Evolutionary conservation across 805 yeast species (phyloP), one percentile per base, ranked within the genome.

Genomic region (Metschnikowia hibisci): DNA sequence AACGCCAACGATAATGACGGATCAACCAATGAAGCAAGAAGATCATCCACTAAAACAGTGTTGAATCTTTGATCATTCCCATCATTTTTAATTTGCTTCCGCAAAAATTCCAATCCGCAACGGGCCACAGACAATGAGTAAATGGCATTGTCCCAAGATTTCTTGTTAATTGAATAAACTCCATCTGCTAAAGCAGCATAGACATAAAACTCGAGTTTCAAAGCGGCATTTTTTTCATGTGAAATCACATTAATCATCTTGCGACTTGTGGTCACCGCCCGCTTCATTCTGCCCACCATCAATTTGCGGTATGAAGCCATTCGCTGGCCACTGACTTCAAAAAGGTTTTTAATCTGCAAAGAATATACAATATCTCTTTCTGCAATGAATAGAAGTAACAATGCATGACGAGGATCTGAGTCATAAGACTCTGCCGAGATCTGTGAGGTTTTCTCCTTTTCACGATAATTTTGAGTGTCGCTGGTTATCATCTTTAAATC

Each of bases 341-440:
- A 61, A 37, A 74, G 61, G 9, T 75, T 64, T 46, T 77, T 77
- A 41, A 81, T 70, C 61, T 84, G 89, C 60, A 80, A 73, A 1
- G 90, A 84, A 52, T 74, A 78, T 25, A 87, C 71, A 57, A 81
- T 67, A 52, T 87, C 86, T 57, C 96, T 76, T 62, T 93, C 98
- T 1, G 84, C 81, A n/a, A 76, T 74, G 44, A 80, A 68, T 18
- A 89, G 66, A n/a, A 80, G 61, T 20, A 88, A 63, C 31, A 73
- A 69, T 27, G 82, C 91, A 56, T 66, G 78, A 47, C 74, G 66
- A 10, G 62, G 60, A 53, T 86, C 78, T 15, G 60, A 48, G 4
- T 64, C 71, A 50, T 82, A 82, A 44, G 78, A 76, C 6, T 71
- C 80, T 0, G 64, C 43, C 2, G 71, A 55, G 22, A 85, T 71